Evolutionary conservation across 495 filamentous ascomycete species (phyloP), one percentile per base, ranked within the genome.

Genomic region (Apiosordaria backusii): DNA sequence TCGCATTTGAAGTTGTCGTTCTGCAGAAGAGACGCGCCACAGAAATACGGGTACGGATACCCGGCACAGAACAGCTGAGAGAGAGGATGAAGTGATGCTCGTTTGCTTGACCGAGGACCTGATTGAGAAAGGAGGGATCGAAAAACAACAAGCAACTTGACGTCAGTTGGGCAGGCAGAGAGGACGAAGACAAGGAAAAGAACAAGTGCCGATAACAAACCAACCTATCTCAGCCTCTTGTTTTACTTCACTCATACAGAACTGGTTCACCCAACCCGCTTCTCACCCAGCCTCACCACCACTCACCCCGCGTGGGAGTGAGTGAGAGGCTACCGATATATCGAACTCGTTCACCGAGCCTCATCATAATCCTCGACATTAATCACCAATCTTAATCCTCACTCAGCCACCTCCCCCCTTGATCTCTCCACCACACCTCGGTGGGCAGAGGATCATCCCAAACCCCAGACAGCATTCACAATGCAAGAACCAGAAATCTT

Each of bases 401-500:
- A 13, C 35, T 45, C 35, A 45, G 35, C 35, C 35, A 3, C 27
- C 35, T 15, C 16, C 16, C 16, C 9, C 35, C 35, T 45, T 45
- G 3, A 3, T 29, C 27, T 7, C 35, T 15, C 10, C 35, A 18
- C 16, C 35, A 45, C 35, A 7, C 5, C 35, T 45, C 35, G 35
- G 35, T 45, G 35, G 10, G 35, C 16, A 45, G 35, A 15, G 10
- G 16, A 29, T 4, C 3, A 7, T 29, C 16, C 16, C 35, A 45
- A 45, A 18, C 35, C n/a, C n/a, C n/a, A n/a, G n/a, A n/a, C n/a
- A n/a, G n/a, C n/a, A n/a, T n/a, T n/a, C 35, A 55, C 40, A 27
- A 76, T 76, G 74, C 71, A 75, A 53, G 75, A 77, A 50, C 75
- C 75, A 24, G 71, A 74, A 26, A 76, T 77, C 67, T 77, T 75